Percentiles rank a stretch among this genome's conserved stretches.
These are phyloP conservation scores for Ustilago xerochloae DNA, from an alignment of 1,284 basidiomycete genomes.

Conservation along the genomic window DNA sequence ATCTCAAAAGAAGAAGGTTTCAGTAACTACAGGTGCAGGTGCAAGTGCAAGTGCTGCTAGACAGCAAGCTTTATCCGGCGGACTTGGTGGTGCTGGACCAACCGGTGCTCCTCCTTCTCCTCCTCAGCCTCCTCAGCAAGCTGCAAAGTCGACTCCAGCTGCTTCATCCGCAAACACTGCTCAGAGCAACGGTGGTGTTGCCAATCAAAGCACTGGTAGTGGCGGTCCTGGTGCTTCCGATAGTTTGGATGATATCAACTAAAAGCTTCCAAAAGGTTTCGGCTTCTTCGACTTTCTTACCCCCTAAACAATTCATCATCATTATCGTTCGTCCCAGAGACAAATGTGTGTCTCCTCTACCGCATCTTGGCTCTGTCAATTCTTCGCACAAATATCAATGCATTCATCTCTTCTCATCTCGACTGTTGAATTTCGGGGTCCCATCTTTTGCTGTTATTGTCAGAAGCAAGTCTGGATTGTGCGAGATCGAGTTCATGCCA, in stretches of 20 bases:
- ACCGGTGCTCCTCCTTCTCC: conserved; percentile 11
- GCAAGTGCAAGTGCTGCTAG: conserved; percentile 12
- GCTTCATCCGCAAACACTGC: not conserved
- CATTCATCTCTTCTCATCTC: not conserved
- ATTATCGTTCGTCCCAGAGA: too few species aligned
- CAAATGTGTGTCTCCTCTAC: too few species aligned
- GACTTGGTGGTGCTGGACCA: conserved; percentile 15
- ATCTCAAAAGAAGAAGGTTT: conserved; percentile 14
- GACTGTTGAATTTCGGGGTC: not conserved
- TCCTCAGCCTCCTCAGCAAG: conserved; percentile 31
- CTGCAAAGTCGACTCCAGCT: conserved; percentile 26
- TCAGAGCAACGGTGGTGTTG: conserved; percentile 1
- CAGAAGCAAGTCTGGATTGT: too few species aligned
- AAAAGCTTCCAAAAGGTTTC: not conserved
- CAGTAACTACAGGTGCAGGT: not conserved
- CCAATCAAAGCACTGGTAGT: conserved; percentile 10
- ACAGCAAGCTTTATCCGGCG: conserved; percentile 38
- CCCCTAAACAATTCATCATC: too few species aligned
- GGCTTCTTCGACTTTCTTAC: not conserved
- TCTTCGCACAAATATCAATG: too few species aligned
- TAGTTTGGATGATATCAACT: conserved; percentile 50
- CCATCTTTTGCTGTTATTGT: too few species aligned
- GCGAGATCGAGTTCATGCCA: too few species aligned
- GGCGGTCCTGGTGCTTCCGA: conserved; percentile 43
- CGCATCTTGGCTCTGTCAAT: too few species aligned